These are phyloP conservation scores for Fraxinus excelsior DNA, from an alignment of 257 asterid genomes.

Conservation along the genomic window DNA sequence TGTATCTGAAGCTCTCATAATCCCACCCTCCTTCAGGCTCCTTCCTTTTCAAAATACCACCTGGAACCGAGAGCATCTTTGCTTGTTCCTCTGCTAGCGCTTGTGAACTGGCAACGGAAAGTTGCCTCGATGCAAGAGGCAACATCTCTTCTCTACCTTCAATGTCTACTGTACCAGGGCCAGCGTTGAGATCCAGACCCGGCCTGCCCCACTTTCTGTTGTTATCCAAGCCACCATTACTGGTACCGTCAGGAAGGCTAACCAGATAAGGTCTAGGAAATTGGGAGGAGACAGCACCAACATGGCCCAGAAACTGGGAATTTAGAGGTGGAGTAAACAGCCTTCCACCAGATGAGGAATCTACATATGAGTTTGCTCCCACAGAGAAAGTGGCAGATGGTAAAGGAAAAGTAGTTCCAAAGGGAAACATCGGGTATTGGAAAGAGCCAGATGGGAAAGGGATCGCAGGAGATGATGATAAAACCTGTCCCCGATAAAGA, in stretches of 20 bases:
- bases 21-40: conserved; percentile 75
- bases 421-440: conserved; percentile 47
- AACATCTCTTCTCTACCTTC: conserved; percentile 55
- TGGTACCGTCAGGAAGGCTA: conserved; percentile 48
- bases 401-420: conserved; percentile 33
- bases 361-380: conserved; percentile 52
- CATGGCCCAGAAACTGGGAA: conserved; percentile 53
- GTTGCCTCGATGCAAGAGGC: conserved; percentile 53
- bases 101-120: conserved; percentile 49
- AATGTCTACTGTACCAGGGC: conserved; percentile 55
- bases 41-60: conserved; percentile 58
- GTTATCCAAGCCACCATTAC: conserved; percentile 47
- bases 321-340: conserved; percentile 39
- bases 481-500: conserved; percentile 39
- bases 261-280: conserved; percentile 62
- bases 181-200: conserved; percentile 74
- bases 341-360: conserved; percentile 58
- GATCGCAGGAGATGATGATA: conserved; percentile 49
- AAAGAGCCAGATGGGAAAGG: conserved; percentile 39
- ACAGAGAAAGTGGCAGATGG: conserved; percentile 39
- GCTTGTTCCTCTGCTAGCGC: conserved; percentile 54
- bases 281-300: conserved; percentile 48
- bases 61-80: conserved; percentile 50
- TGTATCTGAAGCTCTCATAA: conserved; percentile 50
- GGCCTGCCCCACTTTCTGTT: conserved; percentile 70